phyloP scores from a whole-genome alignment of 2,329 filamentous ascomycete genomes.

The Trichoderma oligosporum region DNA sequence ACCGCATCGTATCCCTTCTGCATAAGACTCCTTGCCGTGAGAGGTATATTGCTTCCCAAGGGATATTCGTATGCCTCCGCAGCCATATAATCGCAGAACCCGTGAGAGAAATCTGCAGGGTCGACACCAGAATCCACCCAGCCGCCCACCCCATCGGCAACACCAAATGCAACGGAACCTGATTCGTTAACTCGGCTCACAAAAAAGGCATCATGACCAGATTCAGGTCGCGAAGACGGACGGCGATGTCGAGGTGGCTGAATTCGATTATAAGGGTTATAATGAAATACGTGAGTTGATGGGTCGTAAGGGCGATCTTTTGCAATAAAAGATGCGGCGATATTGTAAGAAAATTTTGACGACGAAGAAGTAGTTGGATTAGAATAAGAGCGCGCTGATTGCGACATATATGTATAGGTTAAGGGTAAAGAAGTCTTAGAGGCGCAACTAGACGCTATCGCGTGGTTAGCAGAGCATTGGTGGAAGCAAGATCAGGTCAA shows the following conservation, averaged over 20 bases:
- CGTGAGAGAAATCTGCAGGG: conserved; percentile 91
- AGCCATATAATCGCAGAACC: conserved; percentile 90
- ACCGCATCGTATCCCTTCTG: conserved; percentile 81
- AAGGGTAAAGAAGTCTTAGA: conserved; percentile 19
- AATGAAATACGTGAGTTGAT: conserved; percentile 66
- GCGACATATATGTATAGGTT: neutral
- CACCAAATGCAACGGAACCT: conserved; percentile 73
- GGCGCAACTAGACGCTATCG: conserved; percentile 5
- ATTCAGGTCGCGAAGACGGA: conserved; percentile 58
- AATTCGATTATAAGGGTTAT: conserved; percentile 61
- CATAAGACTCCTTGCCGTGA: conserved; percentile 68
- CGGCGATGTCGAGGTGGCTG: conserved; percentile 42
- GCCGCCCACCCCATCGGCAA: conserved; percentile 92
- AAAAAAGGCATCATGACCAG: conserved; percentile 96
- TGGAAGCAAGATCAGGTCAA: neutral
- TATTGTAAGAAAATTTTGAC: conserved; percentile 59
- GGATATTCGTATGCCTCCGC: conserved; percentile 61
- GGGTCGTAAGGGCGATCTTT: conserved; percentile 68
- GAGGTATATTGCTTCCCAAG: conserved; percentile 33
- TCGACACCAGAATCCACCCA: conserved; percentile 93
- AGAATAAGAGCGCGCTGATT: conserved; percentile 19
- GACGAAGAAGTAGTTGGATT: conserved; percentile 26
- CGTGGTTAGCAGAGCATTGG: neutral
- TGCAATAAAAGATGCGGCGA: conserved; percentile 71
- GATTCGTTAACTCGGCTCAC: conserved; percentile 72